Percentiles rank a stretch among this genome's conserved stretches.
phyloP scores from a whole-genome alignment of 306 rosid species.

The Aeschynomene evenia region DNA sequence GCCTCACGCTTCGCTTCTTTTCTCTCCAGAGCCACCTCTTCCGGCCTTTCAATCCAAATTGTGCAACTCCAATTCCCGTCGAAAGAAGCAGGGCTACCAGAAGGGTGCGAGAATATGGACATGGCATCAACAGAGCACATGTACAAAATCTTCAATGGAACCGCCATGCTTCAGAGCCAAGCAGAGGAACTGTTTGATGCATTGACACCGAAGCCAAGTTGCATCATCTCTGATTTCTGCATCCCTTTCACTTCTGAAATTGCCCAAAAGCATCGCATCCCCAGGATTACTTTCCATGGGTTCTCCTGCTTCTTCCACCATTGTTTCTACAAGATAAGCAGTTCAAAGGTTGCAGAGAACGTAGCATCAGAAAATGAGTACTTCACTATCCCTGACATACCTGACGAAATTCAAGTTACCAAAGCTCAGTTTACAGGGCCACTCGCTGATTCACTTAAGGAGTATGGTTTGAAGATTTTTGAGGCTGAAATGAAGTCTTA shows the following conservation, averaged over 20 bases:
- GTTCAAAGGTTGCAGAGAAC: no score
- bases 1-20: slow-evolving; percentile 57
- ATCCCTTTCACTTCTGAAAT: no score
- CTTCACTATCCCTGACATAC: slow-evolving; percentile 17
- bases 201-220: slow-evolving; percentile 40
- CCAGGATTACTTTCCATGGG: slow-evolving; percentile 47
- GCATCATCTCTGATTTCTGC: slow-evolving; percentile 56
- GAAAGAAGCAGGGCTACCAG: slow-evolving; percentile 56
- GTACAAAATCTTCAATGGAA: slow-evolving; percentile 33
- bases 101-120: slow-evolving; percentile 69
- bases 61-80: slow-evolving; percentile 55
- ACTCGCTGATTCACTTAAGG: no score
- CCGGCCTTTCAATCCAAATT: no score
- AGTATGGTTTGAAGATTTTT: no score
- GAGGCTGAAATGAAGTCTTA: slow-evolving; percentile 36
- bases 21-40: no score
- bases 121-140: neutral
- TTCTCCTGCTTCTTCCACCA: slow-evolving; percentile 33
- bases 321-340: no score
- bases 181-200: slow-evolving; percentile 38
- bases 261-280: slow-evolving; percentile 50
- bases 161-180: slow-evolving; percentile 20
- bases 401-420: slow-evolving; percentile 41
- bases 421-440: slow-evolving; percentile 42
- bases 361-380: slow-evolving; percentile 26